These are phyloP conservation scores for Larix kaempferi DNA, from an alignment of 75 land plant genomes.

Conservation along the genomic window DNA sequence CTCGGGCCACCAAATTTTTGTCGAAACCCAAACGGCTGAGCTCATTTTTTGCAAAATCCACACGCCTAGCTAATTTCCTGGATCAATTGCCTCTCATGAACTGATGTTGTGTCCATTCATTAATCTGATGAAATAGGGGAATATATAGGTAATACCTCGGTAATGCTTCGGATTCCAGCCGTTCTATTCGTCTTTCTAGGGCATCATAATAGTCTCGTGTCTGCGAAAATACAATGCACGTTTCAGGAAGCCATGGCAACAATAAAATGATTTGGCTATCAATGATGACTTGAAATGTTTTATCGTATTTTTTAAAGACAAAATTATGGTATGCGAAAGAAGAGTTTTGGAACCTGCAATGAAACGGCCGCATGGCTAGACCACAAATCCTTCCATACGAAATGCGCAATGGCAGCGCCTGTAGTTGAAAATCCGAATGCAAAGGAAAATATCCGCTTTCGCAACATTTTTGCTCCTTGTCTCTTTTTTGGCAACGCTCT, in stretches of 20 bases:
- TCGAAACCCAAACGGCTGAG: neutral
- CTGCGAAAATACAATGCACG: neutral
- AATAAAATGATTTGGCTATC: neutral
- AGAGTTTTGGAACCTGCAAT: neutral
- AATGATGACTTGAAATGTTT: neutral
- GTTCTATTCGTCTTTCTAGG: neutral
- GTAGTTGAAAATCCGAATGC: neutral
- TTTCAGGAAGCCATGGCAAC: neutral
- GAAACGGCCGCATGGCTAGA: neutral
- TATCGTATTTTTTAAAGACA: neutral
- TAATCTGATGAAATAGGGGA: neutral
- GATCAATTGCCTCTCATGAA: neutral
- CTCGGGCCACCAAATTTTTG: neutral
- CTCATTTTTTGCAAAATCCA: neutral
- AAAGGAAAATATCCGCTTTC: neutral
- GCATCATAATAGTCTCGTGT: neutral
- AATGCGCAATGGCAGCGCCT: neutral
- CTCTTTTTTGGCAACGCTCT: neutral
- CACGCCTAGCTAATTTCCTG: neutral
- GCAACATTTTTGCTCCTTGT: conserved; percentile 2
- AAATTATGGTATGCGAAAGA: neutral
- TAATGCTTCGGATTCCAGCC: neutral
- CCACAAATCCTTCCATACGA: conserved; percentile 8
- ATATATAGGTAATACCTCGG: neutral
- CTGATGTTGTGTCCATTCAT: neutral